Base-by-base conservation (phyloP, 257 asterid species). In the Handroanthus guayacan region DNA sequence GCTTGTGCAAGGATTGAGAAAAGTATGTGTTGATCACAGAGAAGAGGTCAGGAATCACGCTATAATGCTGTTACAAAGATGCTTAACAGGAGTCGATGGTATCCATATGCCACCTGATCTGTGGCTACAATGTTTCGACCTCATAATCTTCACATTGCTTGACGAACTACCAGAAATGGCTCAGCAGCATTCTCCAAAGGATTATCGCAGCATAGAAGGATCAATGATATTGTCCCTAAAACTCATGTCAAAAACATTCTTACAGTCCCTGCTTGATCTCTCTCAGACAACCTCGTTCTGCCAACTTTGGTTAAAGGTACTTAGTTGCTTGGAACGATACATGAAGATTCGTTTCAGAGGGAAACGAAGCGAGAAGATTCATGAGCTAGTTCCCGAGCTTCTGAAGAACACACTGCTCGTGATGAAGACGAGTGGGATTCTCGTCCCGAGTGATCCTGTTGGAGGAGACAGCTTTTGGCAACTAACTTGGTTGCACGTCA, bases 11-110 rank as follows among this genome's bases (percentile, higher is more conserved):
- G 97, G 94, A 54, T 80, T 95, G 43, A 86, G 93, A 64, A 92
- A 90, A 80, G 93, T 95, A 9, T 90, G 98, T 51, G 47, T 85
- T 10, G 99, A 95, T 80, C 85, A 72, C 55, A 86, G 99, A 78
- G 99, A 95, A 81, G 98, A 87, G 79, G 97, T 92, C 55, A 82
- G 99, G 48, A 89, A 87, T 77, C 97, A 92, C 56, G 96, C 95
- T 7, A 88, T 95, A 72, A 20, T 84, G 80, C 62, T 82, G 56
- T 82, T 95, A 51, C 97, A 95, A 72, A 82, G 90, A 73, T 94
- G 96, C 83, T 89, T 92, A 71, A 86, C 86, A 1, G 91, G 91
- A 13, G 90, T 82, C 25, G 97, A 94, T 7, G 91, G 86, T 51
- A 87, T 94, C 63, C 82, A 48, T 38, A 64, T 90, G 54, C 92